Evolutionary conservation across 1,139 yeast genomes (phyloP), one percentile per base, ranked within the genome.

Genomic region (Candida sanyaensis): DNA sequence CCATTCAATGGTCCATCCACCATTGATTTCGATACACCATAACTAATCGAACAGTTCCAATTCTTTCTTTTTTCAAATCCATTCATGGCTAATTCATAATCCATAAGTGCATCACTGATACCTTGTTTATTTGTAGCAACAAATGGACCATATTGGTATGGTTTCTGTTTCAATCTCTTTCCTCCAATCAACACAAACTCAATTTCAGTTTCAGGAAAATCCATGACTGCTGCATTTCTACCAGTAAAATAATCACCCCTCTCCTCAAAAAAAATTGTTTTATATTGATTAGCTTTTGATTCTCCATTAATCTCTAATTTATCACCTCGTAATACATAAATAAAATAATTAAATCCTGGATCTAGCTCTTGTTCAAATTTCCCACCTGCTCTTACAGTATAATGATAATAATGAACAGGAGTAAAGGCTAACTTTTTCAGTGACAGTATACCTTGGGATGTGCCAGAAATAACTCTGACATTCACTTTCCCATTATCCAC

Each of bases 101-200:
- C 93, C 63, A 70, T 60, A 59, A 87, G 83, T 0, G 90, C 95
- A 23, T 41, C 38, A 10, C 38, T 36, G 13, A 36, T 36, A 6
- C 38, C 38, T 36, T 36, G 38, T n/a, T 36, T 36, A 26, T 21
- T 36, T 4, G 38, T 26, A 6, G 88, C 93, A 13, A 87, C 96
- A 64, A 89, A 90, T 13, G 97, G 96, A 9, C 97, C 97, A 61
- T 89, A 88, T 64, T 91, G 96, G 34, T 88, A 88, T 46, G 87
- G 77, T 17, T 83, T 80, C 69, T 91, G 97, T 57, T 88, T 80
- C 50, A 90, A 73, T 34, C 80, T 79, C 64, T 88, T 71, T 44
- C 97, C 97, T 31, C 92, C 96, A 52, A 90, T 72, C 31, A 91
- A 57, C 4, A 88, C 83, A 57, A 91, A 83, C 52, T 81, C 79